These are phyloP conservation scores for Lentinula novae-zelandiae DNA, from an alignment of 1,284 basidiomycete species.

Conservation along the genomic window DNA sequence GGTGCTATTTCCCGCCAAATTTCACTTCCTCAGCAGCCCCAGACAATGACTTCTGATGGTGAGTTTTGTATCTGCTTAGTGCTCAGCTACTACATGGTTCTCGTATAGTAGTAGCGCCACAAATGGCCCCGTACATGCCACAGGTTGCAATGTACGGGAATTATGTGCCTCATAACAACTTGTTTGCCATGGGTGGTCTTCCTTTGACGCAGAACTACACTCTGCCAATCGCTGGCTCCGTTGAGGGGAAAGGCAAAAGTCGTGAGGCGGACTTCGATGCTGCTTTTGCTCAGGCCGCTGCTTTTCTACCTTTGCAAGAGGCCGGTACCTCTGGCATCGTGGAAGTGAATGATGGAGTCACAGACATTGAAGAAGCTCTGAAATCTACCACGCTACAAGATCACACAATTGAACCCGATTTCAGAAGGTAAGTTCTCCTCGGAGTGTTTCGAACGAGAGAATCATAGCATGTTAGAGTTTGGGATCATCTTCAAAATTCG, in stretches of 20 bases:
- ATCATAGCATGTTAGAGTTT: constrained; percentile 38
- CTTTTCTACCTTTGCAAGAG: constrained; percentile 41
- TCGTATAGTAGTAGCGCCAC: constrained; percentile 1
- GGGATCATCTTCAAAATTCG: constrained; percentile 56
- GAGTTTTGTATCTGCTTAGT: neutral
- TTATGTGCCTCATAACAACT: constrained; percentile 5
- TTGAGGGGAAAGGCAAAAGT: constrained; percentile 69
- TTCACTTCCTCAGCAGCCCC: constrained; percentile 4
- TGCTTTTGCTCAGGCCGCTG: constrained; percentile 62
- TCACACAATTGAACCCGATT: constrained; percentile 29
- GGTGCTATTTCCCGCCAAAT: constrained; percentile 16
- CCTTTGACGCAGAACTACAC: constrained; percentile 9
- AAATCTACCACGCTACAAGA: constrained; percentile 31
- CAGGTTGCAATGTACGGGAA: constrained; percentile 10
- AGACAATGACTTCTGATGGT: constrained; percentile 9
- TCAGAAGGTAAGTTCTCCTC: constrained; percentile 40
- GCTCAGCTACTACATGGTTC: neutral
- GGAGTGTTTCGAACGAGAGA: neutral
- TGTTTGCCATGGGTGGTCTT: constrained; percentile 3
- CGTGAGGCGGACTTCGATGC: constrained; percentile 76
- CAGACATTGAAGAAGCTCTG: constrained; percentile 38
- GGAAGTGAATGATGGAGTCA: constrained; percentile 45
- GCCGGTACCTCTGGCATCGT: constrained; percentile 47
- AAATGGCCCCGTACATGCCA: constrained; percentile 9
- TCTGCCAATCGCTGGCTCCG: constrained; percentile 22